Conservation (phyloP, 2,329 filamentous ascomycete genomes). For the Aureobasidium sp. region DNA sequence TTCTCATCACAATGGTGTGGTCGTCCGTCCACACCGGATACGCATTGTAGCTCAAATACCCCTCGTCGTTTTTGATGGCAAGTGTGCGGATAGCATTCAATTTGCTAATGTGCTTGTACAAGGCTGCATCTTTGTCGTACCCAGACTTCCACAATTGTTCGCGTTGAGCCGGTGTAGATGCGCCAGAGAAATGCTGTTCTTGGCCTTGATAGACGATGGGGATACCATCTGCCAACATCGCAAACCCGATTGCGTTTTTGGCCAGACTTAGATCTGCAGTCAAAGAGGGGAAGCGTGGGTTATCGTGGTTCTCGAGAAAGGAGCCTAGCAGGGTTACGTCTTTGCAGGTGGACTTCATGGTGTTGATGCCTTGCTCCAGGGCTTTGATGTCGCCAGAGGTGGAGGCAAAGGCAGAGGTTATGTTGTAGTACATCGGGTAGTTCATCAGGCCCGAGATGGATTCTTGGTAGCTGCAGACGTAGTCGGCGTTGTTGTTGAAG, state of each 20-base stretch:
- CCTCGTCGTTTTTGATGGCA: slow-evolving; percentile 32
- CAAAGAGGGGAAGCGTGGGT: slow-evolving; percentile 32
- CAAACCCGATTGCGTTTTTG: slow-evolving; percentile 34
- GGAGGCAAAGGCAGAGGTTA: slow-evolving; percentile 33
- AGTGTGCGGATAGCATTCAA: slow-evolving; percentile 39
- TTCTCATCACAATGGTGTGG: slow-evolving; percentile 40
- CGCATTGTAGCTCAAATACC: slow-evolving; percentile 38
- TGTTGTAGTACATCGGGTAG: slow-evolving; percentile 37
- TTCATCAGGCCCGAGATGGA: slow-evolving; percentile 38
- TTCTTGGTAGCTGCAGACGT: slow-evolving; percentile 36
- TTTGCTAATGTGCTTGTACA: slow-evolving; percentile 35
- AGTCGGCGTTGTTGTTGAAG: slow-evolving; percentile 30
- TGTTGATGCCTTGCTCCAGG: slow-evolving; percentile 30
- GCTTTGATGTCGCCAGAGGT: slow-evolving; percentile 31
- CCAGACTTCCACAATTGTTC: slow-evolving; percentile 33
- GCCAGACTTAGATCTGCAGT: slow-evolving; percentile 32
- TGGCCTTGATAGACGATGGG: slow-evolving; percentile 39
- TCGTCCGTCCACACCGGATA: slow-evolving; percentile 39
- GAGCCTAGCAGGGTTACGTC: slow-evolving; percentile 33
- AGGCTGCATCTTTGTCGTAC: slow-evolving; percentile 34
- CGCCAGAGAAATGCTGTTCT: slow-evolving; percentile 35
- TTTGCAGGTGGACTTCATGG: slow-evolving; percentile 30
- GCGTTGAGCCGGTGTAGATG: slow-evolving; percentile 29
- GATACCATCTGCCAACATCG: slow-evolving; percentile 36
- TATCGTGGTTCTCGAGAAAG: slow-evolving; percentile 38